Base-by-base conservation (phyloP, 2,329 filamentous ascomycete genomes). In the Pestalotiopsis sp. region DNA sequence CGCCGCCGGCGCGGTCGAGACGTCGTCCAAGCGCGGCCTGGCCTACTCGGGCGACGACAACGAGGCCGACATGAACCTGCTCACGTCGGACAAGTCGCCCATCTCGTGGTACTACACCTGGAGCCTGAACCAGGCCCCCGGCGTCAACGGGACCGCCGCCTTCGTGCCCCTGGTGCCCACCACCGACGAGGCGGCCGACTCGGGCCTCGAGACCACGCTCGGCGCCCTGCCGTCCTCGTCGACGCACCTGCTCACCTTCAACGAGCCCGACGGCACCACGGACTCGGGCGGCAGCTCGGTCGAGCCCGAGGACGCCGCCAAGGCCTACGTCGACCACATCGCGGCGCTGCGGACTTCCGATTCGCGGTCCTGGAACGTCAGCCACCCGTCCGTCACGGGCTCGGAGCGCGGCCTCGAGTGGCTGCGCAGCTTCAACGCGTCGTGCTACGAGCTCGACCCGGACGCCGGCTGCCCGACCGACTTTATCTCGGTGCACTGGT, bases 101-200 rank as follows among this genome's bases (percentile, higher is more conserved):
- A 77, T 83, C 13, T 72, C 76, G 0, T 83, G 82, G 82, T 83
- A 83, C 70, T 83, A 82, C 66, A 83, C 80, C 0, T 83, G 81
- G 81, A 59, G 49, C 17, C 76, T 78, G 0, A 75, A 75, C 68
- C 74, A 77, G 20, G 73, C 72, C 17, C 69, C 72, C 4, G 68
- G 62, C 5, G 69, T 71, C 17, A 69, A 71, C 66, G 73, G 72
- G 1, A 73, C 77, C 1, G 61, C 81, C 20, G 71, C 75, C 0
- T 83, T 83, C 58, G 67, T 83, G 11, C 82, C 82, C 0, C 73
- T 83, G 1, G 73, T 83, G 14, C 81, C 82, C 31, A 77, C 79
- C 6, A 70, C 81, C 25, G 76, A 79, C 39, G 75, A 81, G 58
- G 77, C 79, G 2, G 70, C 72, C 0, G 73, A 77, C 39, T 65